phyloP scores from a whole-genome alignment of 2,329 filamentous ascomycete species.

The Colletotrichum karsti region DNA sequence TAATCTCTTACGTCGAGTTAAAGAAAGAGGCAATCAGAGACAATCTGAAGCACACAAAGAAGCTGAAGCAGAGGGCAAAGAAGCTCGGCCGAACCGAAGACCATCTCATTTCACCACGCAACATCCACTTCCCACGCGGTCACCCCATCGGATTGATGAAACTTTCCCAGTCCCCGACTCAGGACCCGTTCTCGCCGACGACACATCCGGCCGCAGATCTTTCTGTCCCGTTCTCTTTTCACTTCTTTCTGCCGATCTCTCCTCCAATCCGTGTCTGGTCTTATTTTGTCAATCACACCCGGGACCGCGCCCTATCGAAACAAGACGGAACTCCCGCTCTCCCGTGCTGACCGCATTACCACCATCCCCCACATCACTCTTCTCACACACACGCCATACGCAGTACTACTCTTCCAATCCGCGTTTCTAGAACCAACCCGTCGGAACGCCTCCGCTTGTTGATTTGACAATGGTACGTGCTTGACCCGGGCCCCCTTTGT shows the following conservation, averaged over 20 bases:
- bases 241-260: not conserved
- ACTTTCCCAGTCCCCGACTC: conserved; percentile 12
- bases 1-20: too few species aligned
- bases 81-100: conserved; percentile 9
- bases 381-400: not conserved
- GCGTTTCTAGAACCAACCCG: conserved; percentile 9
- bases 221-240: not conserved
- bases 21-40: not conserved
- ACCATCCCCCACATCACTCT: not conserved
- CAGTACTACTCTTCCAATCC: not conserved
- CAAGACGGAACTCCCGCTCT: not conserved
- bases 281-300: not conserved
- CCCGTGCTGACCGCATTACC: not conserved
- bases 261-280: not conserved
- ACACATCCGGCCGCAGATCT: conserved; percentile 3
- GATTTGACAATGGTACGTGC: conserved; percentile 23
- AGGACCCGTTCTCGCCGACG: not conserved
- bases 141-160: conserved; percentile 20
- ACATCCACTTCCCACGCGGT: not conserved
- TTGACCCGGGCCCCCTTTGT: not conserved
- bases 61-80: not conserved
- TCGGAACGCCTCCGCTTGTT: not conserved
- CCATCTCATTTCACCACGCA: too few species aligned
- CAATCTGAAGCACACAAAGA: not conserved
- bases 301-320: not conserved